Evolutionary conservation across 495 filamentous ascomycete species (phyloP).

Genomic region (Xylaria flabelliformis): DNA sequence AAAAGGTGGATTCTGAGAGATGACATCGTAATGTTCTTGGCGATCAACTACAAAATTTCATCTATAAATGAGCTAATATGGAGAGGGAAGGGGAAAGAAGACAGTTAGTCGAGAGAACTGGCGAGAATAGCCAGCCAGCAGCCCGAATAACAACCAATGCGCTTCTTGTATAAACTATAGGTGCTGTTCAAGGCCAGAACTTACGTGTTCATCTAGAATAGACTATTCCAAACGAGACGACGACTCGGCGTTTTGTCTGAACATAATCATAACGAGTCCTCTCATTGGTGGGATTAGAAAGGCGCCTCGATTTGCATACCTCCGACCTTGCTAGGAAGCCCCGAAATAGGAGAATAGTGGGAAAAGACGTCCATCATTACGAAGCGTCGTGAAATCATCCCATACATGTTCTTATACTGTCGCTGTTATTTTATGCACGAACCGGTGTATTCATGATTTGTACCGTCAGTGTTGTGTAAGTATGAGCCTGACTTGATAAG

Average conservation of each 20-base stretch:
- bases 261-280: neutral
- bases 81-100: neutral
- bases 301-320: slow-evolving; percentile 4
- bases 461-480: neutral
- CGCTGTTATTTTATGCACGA: neutral
- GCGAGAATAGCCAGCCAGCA: neutral
- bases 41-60: neutral
- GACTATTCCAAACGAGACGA: slow-evolving; percentile 12
- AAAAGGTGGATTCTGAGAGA: slow-evolving; percentile 9
- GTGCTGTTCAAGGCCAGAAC: neutral
- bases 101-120: neutral
- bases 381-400: neutral
- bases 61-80: neutral
- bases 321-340: neutral
- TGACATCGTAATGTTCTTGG: neutral
- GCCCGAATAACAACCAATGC: neutral
- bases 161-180: slow-evolving; percentile 1
- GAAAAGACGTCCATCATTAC: neutral
- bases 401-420: neutral
- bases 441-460: neutral
- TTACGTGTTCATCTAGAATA: neutral
- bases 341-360: slow-evolving; percentile 2
- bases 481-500: neutral
- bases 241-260: slow-evolving; percentile 9
- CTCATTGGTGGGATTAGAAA: slow-evolving; percentile 23